Conservation (phyloP, 2,329 filamentous ascomycete species). For the Huntiella bhutanensis region DNA sequence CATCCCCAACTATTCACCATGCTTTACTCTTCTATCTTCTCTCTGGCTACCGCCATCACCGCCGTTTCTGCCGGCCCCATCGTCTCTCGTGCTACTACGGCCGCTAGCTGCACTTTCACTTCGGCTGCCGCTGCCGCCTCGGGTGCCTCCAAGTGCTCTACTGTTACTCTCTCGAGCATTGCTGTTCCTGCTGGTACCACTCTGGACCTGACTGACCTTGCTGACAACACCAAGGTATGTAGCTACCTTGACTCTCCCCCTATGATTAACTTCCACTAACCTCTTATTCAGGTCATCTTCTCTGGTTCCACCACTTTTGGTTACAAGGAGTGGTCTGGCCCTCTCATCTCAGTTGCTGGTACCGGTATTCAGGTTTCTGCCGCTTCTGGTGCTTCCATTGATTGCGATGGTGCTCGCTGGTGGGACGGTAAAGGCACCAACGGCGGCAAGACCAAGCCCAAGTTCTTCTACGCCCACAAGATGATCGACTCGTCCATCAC, state of each 20-base stretch:
- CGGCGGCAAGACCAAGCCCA: slow-evolving; percentile 43
- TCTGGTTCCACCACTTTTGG: slow-evolving; percentile 47
- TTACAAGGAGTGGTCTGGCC: slow-evolving; percentile 46
- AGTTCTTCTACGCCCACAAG: slow-evolving; percentile 33
- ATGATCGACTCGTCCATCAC: slow-evolving; percentile 21
- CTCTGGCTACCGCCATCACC: slow-evolving; percentile 17
- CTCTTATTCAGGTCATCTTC: slow-evolving; percentile 31
- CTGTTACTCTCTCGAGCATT: slow-evolving; percentile 33
- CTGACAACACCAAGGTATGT: slow-evolving; percentile 24
- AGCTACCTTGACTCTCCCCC: not conserved
- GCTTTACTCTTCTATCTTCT: slow-evolving; percentile 13
- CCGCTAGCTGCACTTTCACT: slow-evolving; percentile 32
- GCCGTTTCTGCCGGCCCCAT: slow-evolving; percentile 13
- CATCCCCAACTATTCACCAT: slow-evolving; percentile 6
- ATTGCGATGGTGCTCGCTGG: slow-evolving; percentile 37
- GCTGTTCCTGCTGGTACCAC: slow-evolving; percentile 38
- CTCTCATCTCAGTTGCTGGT: slow-evolving; percentile 42
- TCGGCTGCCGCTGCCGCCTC: slow-evolving; percentile 27
- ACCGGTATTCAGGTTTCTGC: slow-evolving; percentile 34
- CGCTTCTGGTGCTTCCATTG: slow-evolving; percentile 29
- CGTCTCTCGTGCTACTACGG: slow-evolving; percentile 10
- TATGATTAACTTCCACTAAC: slow-evolving; percentile 4
- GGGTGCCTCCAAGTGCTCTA: slow-evolving; percentile 31
- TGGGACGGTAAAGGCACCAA: slow-evolving; percentile 44
- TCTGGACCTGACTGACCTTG: slow-evolving; percentile 36